Base-by-base conservation (phyloP, 139 green algal species). In the Tetradesmus lagerheimii region DNA sequence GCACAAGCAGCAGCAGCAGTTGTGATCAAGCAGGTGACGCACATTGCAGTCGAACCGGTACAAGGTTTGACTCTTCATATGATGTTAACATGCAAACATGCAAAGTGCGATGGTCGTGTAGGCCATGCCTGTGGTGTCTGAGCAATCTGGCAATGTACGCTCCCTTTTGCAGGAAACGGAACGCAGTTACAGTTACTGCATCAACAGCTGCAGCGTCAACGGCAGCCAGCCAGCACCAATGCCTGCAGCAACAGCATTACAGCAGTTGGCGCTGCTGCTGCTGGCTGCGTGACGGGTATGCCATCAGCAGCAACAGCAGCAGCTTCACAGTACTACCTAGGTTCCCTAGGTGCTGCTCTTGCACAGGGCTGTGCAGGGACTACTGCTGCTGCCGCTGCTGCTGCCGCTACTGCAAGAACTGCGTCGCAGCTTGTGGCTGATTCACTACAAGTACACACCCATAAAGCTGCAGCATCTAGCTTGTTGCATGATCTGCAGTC, bases 241-340 rank as follows among this genome's bases (percentile, higher is more conserved):
- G 23, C 57, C 25, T 71, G 57, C 57, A 71, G 57, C 57, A 71
- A 18, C 25, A n/a, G 57, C 57, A 31, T 9, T 8, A 1, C 25
- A 71, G 23, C 23, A 31, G 57, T 23, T 27, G 15, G 12, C 16
- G 14, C 50, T 27, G 50, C 50, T 64, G 50, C 50, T n/a, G 57
- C 4, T 20, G 57, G 23, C 23, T 23, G n/a, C 57, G 12, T 71
- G 57, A 9, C 23, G 2, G 23, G 23, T n/a, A 23, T 71, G 57
- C 57, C 20, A 31, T 31, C 8, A 71, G 25, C 39, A 39, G 39
- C 2, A 67, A n/a, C 45, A 43, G 45, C 45, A 43, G 47, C 80
- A 86, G 80, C 80, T 45, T 74, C 80, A 11, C 53, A 86, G 29
- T 86, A 86, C 80, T 86, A 75, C 34, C 45, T 86, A 20, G 45